Evolutionary conservation across 2,329 filamentous ascomycete genomes (phyloP).

Genomic region (Penicillium sp.): DNA sequence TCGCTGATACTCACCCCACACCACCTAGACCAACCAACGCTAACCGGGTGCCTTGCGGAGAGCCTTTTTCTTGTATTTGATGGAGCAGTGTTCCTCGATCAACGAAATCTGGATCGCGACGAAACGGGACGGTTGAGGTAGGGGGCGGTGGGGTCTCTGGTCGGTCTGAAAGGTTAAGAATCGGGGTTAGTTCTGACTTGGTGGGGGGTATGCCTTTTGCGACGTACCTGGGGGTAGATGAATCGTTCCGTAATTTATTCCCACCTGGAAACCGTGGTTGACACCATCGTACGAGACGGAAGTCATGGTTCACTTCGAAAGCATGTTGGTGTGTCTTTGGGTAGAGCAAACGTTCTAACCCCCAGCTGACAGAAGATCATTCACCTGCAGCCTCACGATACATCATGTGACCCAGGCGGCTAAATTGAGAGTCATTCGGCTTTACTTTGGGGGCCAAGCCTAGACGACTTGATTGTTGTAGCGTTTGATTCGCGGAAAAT

Average conservation of each 20-base stretch:
- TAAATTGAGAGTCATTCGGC: too few relatives aligned
- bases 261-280: conserved; percentile 1
- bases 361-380: background rate
- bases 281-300: conserved; percentile 1
- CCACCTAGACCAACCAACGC: conserved; percentile 19
- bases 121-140: conserved; percentile 19
- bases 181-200: background rate
- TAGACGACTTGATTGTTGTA: too few relatives aligned
- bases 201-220: background rate
- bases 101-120: conserved; percentile 21
- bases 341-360: background rate
- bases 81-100: conserved; percentile 20
- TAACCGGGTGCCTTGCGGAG: conserved; percentile 7
- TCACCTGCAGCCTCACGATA: too few relatives aligned
- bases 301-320: background rate
- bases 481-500: too few relatives aligned
- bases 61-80: conserved; percentile 26
- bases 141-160: conserved; percentile 18
- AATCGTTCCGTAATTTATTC: background rate
- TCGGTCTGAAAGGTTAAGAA: conserved; percentile 2
- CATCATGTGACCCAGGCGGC: too few relatives aligned
- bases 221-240: conserved; percentile 2
- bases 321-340: background rate
- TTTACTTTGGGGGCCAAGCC: too few relatives aligned
- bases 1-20: conserved; percentile 11